Percentiles rank a stretch among this genome's conserved stretches.
phyloP scores from a whole-genome alignment of 352 stramenopile genomes.

The Globisporangium polare region DNA sequence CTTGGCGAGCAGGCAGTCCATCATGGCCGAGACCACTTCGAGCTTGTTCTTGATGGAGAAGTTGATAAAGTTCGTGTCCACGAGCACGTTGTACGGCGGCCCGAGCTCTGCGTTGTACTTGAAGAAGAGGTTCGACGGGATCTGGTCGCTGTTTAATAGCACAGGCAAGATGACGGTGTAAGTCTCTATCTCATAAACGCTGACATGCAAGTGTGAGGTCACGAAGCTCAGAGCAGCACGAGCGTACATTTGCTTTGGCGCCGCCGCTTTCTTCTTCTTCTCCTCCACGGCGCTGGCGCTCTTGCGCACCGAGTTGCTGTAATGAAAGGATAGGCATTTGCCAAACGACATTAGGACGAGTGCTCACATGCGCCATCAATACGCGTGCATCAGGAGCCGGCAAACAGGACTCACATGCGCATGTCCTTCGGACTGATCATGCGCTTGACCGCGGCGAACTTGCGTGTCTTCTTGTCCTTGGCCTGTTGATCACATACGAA shows the following conservation, averaged over 20 bases:
- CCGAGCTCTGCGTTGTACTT: slow-evolving; percentile 99
- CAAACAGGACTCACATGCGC: slow-evolving; percentile 87
- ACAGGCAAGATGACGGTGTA: no score
- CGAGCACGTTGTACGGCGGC: slow-evolving; percentile 97
- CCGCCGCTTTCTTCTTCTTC: slow-evolving; percentile 88
- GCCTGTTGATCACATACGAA: slow-evolving; percentile 36
- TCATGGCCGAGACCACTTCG: slow-evolving; percentile 98
- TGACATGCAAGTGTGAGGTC: no score
- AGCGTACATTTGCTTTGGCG: slow-evolving; percentile 91
- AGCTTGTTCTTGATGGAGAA: slow-evolving; percentile 99
- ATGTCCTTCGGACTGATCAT: slow-evolving; percentile 98
- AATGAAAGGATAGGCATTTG: background rate
- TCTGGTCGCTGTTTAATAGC: slow-evolving; percentile 81
- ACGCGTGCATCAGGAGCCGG: background rate
- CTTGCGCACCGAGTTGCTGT: slow-evolving; percentile 78
- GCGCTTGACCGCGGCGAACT: slow-evolving; percentile 98
- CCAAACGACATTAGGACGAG: background rate
- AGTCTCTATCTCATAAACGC: background rate
- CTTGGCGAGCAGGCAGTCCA: slow-evolving; percentile 99
- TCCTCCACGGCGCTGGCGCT: slow-evolving; percentile 72
- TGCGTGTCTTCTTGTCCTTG: slow-evolving; percentile 98
- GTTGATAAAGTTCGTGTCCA: slow-evolving; percentile 99
- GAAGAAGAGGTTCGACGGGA: slow-evolving; percentile 98
- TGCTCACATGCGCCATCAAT: background rate
- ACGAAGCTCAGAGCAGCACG: background rate